phyloP scores from a whole-genome alignment of 1,139 yeast genomes.

The Eremothecium coryli region DNA sequence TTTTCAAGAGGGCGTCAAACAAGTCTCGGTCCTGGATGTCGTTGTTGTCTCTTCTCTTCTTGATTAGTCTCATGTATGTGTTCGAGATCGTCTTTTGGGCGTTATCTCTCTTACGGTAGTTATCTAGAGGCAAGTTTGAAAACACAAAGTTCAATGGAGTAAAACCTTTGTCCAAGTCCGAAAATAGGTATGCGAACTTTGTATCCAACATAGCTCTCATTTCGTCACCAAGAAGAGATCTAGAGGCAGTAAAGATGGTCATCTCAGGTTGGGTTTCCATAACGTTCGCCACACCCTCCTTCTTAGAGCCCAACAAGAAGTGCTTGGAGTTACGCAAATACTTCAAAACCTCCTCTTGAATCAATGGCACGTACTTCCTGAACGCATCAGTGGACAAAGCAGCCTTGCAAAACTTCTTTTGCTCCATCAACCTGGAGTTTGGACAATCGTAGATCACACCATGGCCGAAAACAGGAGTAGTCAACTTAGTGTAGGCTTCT shows the following conservation, averaged over 20 bases:
- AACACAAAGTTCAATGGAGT: slow-evolving; percentile 93
- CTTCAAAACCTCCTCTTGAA: slow-evolving; percentile 62
- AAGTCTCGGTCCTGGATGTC: slow-evolving; percentile 81
- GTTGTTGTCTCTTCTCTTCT: slow-evolving; percentile 59
- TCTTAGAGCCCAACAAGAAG: slow-evolving; percentile 32
- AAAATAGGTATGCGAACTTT: slow-evolving; percentile 74
- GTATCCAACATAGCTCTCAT: slow-evolving; percentile 76
- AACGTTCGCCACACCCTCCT: slow-evolving; percentile 54
- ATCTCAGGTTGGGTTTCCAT: slow-evolving; percentile 87
- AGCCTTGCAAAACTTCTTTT: slow-evolving; percentile 88
- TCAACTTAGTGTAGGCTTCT: slow-evolving; percentile 87
- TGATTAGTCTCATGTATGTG: slow-evolving; percentile 73
- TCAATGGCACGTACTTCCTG: slow-evolving; percentile 76
- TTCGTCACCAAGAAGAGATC: slow-evolving; percentile 84
- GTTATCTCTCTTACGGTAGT: slow-evolving; percentile 71
- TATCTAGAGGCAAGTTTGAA: slow-evolving; percentile 86
- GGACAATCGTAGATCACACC: slow-evolving; percentile 98
- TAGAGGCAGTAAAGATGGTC: slow-evolving; percentile 92
- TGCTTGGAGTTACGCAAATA: slow-evolving; percentile 48
- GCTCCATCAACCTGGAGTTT: slow-evolving; percentile 90
- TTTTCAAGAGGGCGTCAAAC: slow-evolving; percentile 76
- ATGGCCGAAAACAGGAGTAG: slow-evolving; percentile 95
- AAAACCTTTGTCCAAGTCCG: slow-evolving; percentile 94
- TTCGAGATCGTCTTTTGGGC: slow-evolving; percentile 76
- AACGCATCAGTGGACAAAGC: slow-evolving; percentile 85